A percentile compares a stretch with the other conserved stretches of the same genome.
Conservation (phyloP, 1,284 basidiomycete genomes). For the Gomphus bonarii region DNA sequence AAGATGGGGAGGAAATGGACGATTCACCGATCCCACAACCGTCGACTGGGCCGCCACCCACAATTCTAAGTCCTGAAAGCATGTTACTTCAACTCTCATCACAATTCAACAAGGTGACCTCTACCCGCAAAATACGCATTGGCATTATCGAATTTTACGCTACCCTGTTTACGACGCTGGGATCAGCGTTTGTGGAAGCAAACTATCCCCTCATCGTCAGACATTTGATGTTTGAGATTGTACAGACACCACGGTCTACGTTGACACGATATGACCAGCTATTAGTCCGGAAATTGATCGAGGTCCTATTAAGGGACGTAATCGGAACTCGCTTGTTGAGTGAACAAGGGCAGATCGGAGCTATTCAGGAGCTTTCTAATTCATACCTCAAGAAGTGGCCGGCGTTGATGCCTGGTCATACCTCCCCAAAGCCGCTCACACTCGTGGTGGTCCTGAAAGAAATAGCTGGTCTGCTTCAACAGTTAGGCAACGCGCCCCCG, state of each 20-base stretch:
- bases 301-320: conserved; percentile 74
- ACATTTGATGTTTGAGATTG: conserved; percentile 75
- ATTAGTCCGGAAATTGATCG: conserved; percentile 63
- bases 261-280: conserved; percentile 66
- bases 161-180: conserved; percentile 68
- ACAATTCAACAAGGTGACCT: conserved; percentile 69
- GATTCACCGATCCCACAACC: conserved; percentile 37
- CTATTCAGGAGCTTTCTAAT: conserved; percentile 78
- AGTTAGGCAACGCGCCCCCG: conserved; percentile 86
- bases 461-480: conserved; percentile 75
- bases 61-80: conserved; percentile 66
- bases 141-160: conserved; percentile 89
- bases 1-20: conserved; percentile 43
- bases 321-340: conserved; percentile 83
- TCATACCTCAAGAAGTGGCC: conserved; percentile 88
- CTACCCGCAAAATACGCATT: conserved; percentile 63
- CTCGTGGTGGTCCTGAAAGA: conserved; percentile 77
- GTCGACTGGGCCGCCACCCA: conserved; percentile 46
- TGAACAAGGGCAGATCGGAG: conserved; percentile 88
- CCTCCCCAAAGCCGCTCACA: conserved; percentile 59
- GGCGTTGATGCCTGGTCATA: conserved; percentile 80
- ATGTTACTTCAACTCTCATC: conserved; percentile 76
- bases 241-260: conserved; percentile 43
- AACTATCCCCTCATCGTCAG: conserved; percentile 75
- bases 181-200: conserved; percentile 68